Percentiles rank a stretch among this genome's conserved stretches.
phyloP scores from a whole-genome alignment of 441 rosid genomes.

The Adansonia grandidieri region DNA sequence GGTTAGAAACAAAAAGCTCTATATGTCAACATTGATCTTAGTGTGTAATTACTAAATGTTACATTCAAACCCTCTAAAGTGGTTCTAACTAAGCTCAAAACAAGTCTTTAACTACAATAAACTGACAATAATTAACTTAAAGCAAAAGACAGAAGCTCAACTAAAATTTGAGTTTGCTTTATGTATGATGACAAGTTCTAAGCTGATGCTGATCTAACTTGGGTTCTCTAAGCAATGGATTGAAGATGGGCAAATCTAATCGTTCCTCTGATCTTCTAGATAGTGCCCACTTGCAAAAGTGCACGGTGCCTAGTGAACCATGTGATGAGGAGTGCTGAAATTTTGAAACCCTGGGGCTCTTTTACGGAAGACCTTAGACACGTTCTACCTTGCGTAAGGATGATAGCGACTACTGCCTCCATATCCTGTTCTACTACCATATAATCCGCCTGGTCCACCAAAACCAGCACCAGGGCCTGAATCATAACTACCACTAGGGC shows the following conservation, averaged over 20 bases:
- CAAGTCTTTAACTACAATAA: slow-evolving; percentile 23
- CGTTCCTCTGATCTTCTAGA: slow-evolving; percentile 24
- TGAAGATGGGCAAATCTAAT: slow-evolving; percentile 5
- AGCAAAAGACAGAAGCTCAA: slow-evolving; percentile 9
- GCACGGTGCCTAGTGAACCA: slow-evolving; percentile 19
- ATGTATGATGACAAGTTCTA: slow-evolving; percentile 12
- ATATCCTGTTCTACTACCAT: slow-evolving; percentile 36
- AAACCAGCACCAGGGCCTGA: slow-evolving; percentile 37
- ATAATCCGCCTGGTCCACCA: slow-evolving; percentile 36
- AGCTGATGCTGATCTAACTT: slow-evolving; percentile 17
- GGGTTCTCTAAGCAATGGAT: neutral
- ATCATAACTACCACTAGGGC: slow-evolving; percentile 38
- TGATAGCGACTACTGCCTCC: slow-evolving; percentile 38
- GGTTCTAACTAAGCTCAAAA: slow-evolving; percentile 22
- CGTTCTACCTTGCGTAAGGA: slow-evolving; percentile 37
- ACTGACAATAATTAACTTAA: neutral
- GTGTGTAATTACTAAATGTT: slow-evolving; percentile 18
- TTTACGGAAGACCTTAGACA: slow-evolving; percentile 28
- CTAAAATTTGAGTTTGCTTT: slow-evolving; percentile 11
- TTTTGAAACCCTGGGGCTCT: slow-evolving; percentile 31
- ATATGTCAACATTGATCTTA: slow-evolving; percentile 6
- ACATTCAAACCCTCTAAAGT: slow-evolving; percentile 12
- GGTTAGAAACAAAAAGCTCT: neutral
- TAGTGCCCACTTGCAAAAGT: slow-evolving; percentile 24
- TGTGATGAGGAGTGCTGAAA: slow-evolving; percentile 18